phyloP scores from a whole-genome alignment of 2,329 filamentous ascomycete species.

The Plenodomus biglobosus region DNA sequence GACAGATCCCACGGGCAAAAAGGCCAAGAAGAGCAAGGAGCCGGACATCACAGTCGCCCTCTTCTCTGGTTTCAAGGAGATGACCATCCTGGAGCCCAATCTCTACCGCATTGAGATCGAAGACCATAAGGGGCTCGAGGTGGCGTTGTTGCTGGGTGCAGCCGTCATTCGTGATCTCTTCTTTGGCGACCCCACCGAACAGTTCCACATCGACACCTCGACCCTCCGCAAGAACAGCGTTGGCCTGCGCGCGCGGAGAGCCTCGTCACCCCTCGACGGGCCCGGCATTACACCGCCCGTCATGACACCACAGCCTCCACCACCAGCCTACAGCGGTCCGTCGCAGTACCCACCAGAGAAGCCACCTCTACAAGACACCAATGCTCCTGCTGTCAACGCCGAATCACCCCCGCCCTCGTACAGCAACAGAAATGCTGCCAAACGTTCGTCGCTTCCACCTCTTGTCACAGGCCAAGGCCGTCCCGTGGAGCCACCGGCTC shows the following conservation, averaged over 20 bases:
- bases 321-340: slow-evolving; percentile 24
- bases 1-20: slow-evolving; percentile 65
- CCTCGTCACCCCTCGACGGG: slow-evolving; percentile 36
- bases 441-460: slow-evolving; percentile 34
- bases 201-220: slow-evolving; percentile 71
- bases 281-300: slow-evolving; percentile 33
- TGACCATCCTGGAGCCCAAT: slow-evolving; percentile 94
- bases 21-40: slow-evolving; percentile 70
- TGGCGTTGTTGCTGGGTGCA: slow-evolving; percentile 68
- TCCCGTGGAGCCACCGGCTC: slow-evolving; percentile 11
- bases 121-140: slow-evolving; percentile 88
- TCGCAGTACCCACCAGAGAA: slow-evolving; percentile 28
- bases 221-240: slow-evolving; percentile 43
- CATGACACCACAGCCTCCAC: slow-evolving; percentile 37
- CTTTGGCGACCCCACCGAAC: slow-evolving; percentile 66
- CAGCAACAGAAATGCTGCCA: slow-evolving; percentile 17
- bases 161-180: slow-evolving; percentile 64
- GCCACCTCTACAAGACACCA: slow-evolving; percentile 15
- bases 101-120: slow-evolving; percentile 87
- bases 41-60: slow-evolving; percentile 94
- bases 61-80: slow-evolving; percentile 68
- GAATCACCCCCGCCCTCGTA: slow-evolving; percentile 21
- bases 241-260: slow-evolving; percentile 37
- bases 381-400: slow-evolving; percentile 17
- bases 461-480: slow-evolving; percentile 26